These are phyloP conservation scores for Trametes sp. DNA, from an alignment of 1,284 basidiomycete genomes.

Conservation along the genomic window DNA sequence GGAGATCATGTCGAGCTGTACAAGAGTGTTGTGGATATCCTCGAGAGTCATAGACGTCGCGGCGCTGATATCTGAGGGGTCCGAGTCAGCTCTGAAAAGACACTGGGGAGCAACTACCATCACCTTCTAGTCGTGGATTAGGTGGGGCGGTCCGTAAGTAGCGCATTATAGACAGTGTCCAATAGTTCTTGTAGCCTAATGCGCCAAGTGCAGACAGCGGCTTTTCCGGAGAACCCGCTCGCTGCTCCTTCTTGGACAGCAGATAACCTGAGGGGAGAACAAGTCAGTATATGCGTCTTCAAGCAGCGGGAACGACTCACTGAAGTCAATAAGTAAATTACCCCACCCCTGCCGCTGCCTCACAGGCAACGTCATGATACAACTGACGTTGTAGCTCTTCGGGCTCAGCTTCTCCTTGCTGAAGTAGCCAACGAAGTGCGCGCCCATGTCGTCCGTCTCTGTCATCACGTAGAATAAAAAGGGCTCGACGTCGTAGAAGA, in stretches of 20 bases:
- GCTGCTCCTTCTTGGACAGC: slow-evolving; percentile 92
- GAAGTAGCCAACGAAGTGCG: slow-evolving; percentile 98
- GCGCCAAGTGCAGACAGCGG: slow-evolving; percentile 91
- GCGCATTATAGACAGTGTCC: slow-evolving; percentile 91
- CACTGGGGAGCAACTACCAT: slow-evolving; percentile 13
- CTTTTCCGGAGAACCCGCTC: slow-evolving; percentile 91
- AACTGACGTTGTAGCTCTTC: slow-evolving; percentile 97
- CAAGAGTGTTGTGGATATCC: slow-evolving; percentile 85
- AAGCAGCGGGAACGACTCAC: slow-evolving; percentile 62
- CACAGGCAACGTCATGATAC: slow-evolving; percentile 99
- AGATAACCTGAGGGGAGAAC: slow-evolving; percentile 77
- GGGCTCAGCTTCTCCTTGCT: slow-evolving; percentile 98
- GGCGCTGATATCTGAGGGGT: slow-evolving; percentile 76
- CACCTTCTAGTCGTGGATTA: slow-evolving; percentile 79
- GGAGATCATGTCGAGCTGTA: slow-evolving; percentile 81
- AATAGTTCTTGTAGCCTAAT: slow-evolving; percentile 94
- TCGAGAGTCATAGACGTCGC: slow-evolving; percentile 93
- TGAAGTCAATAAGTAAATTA: slow-evolving; percentile 95
- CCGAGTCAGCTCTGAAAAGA: slow-evolving; percentile 13
- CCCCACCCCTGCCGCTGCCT: slow-evolving; percentile 96
- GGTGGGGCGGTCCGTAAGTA: slow-evolving; percentile 73
- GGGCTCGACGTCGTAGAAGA: slow-evolving; percentile 99
- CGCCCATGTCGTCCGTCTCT: slow-evolving; percentile 88
- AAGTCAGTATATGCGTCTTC: slow-evolving; percentile 9
- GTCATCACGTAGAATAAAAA: slow-evolving; percentile 99